Base-by-base conservation (phyloP, 768 basidiomycete genomes). In the Trametes coccinea region DNA sequence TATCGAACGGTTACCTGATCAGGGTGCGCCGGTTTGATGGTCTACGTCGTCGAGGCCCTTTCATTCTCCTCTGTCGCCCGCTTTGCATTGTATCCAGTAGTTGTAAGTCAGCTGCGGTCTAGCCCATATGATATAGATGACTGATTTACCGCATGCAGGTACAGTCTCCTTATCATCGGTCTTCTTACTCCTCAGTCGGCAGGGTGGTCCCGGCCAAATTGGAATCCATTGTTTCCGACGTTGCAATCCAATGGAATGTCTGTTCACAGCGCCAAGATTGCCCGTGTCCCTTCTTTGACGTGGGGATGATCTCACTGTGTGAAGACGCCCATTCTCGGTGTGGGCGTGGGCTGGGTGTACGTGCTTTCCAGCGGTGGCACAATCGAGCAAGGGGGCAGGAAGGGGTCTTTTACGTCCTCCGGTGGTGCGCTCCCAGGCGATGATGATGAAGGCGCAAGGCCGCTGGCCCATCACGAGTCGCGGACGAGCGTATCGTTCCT, bases 1-100 rank as follows among this genome's bases (percentile, higher is more conserved):
- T 34, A 95, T 98, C 60, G 97, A 98, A 75, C 80, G 95, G 53
- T 76, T 98, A 53, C 97, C 97, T 44, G 97, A 98, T 74, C 92
- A 94, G 74, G 93, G 92, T 37, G 91, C 90, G 16, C 90, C 92
- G n/a, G 64, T 58, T 45, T 73, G 60, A 66, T 34, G 30, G 2
- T 29, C 31, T 13, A 27, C 47, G 22, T 44, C 22, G 14, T 30
- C 43, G 31, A 29, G 34, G 22, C 22, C 22, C 22, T 22, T 17
- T 29, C 31, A 37, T 17, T 31, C 11, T 4, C 14, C 16, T 27
- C n/a, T 10, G 14, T 40, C 16, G 29, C 30, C 39, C 22, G 44
- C 55, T 29, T 51, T 22, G 34, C 33, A 46, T 37, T 61, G 60
- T 61, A 61, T 46, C 53, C 40, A 44, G 53, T 56, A 61, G 47